These are phyloP conservation scores for Lonicera japonica DNA, from an alignment of 129 eudicot genomes.

Conservation along the genomic window DNA sequence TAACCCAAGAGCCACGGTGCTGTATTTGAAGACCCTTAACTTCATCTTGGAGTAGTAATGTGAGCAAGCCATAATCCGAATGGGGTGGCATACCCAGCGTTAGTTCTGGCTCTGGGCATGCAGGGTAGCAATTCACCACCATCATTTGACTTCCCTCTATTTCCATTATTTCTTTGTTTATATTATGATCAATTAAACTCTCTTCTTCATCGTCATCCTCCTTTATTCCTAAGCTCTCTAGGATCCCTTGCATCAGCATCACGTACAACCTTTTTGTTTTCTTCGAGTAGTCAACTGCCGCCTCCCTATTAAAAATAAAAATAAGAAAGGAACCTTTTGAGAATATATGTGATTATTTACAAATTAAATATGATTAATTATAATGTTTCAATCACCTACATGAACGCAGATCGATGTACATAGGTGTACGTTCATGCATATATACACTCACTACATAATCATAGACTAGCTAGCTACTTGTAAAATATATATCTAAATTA, in stretches of 20 bases:
- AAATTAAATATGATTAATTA: no score
- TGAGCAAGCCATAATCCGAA: conserved; percentile 61
- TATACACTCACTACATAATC: no score
- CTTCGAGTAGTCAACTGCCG: conserved; percentile 29
- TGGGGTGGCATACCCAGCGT: conserved; percentile 71
- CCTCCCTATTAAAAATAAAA: conserved; percentile 26
- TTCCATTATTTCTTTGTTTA: conserved; percentile 16
- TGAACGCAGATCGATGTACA: no score
- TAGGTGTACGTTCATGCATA: no score
- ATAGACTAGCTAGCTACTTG: no score
- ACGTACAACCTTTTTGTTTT: conserved; percentile 31
- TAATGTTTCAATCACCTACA: no score
- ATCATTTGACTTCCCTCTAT: conserved; percentile 41
- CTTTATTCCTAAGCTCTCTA: conserved; percentile 37
- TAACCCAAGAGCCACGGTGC: conserved; percentile 38
- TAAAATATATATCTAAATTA: no score
- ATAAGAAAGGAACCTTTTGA: no score
- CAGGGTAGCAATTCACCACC: conserved; percentile 51
- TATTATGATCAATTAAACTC: not conserved
- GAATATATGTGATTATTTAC: no score
- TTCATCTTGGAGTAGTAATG: conserved; percentile 63
- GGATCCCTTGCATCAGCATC: conserved; percentile 38
- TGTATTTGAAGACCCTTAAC: conserved; percentile 62
- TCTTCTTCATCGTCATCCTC: not conserved
- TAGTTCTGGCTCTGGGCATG: conserved; percentile 63